Evolutionary conservation across 2,329 filamentous ascomycete species (phyloP), one percentile per base, ranked within the genome.

Genomic region (Penicillium palitans): DNA sequence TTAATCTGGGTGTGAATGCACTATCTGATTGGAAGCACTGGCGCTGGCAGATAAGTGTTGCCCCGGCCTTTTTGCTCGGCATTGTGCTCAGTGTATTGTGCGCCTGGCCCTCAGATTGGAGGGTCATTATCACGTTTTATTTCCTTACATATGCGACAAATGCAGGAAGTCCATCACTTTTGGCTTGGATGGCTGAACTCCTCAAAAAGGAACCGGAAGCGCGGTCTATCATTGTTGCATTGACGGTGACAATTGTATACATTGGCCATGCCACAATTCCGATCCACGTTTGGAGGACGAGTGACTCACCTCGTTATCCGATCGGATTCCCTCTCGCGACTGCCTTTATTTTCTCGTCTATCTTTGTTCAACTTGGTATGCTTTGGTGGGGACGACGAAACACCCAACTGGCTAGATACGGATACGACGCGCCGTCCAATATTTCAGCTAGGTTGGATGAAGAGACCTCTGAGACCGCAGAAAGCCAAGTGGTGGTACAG

Each of bases 251-350:
- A 8, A 50, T 66, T 41, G 60, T 64, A 27, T 66, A 66, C 39
- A 50, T 63, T 29, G 56, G 62, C 44, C 62, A 66, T 56, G 63
- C 62, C n/a, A 63, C 62, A 17, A 64, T 66, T 37, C 62, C 63
- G 12, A 61, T 66, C 29, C 56, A 60, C 13, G 60, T 52, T 41
- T 66, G 63, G 63, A 54, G 57, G 51, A 62, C 61, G 0, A 55
- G 53, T n/a, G 62, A 66, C 52, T 61, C 62, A 17, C 62, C 62
- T 12, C 57, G 42, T 1, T 64, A 66, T 53, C 62, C 63, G 21
- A 52, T 66, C 44, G 63, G 63, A 17, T 63, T 66, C 21, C 63
- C 63, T 1, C 53, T 66, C 10, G 57, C 63, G 4, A 61, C 62
- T 19, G 62, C 58, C 15, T 66, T 64, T 42, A 57, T 45, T 9